Base-by-base conservation (phyloP, 2,329 filamentous ascomycete species). In the Clarireedia paspali region DNA sequence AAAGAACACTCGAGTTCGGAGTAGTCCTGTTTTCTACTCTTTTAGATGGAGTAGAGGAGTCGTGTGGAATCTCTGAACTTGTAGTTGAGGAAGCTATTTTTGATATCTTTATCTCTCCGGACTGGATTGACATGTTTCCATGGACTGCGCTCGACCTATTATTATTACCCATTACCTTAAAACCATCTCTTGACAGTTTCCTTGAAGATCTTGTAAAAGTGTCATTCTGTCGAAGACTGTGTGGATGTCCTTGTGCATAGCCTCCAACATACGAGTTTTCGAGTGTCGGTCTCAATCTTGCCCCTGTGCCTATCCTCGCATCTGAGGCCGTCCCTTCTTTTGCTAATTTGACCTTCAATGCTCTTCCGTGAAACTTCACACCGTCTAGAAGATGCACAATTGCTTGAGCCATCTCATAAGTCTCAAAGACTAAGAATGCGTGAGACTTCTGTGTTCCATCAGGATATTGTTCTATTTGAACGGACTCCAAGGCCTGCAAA, bases 381-480 rank as follows among this genome's bases (percentile, higher is more conserved):
- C 51, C 51, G 20, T 57, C 38, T 15, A 57, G 42, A 14, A 24
- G 20, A 6, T 48, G 3, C 10, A 57, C 36, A 10, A 57, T 23
- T 6, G 12, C 12, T 24, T 57, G 30, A 4, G 63, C 63, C 27
- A 56, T 55, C 2, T 14, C 3, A 26, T 59, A 46, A 6, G 55
- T 57, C 24, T 56, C 47, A 12, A 64, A 60, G 2, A 58, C 47
- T 1, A 57, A 53, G 26, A 66, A 64, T 0, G 64, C 63, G 38
- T 65, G 61, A 4, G 54, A 57, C 26, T 58, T 60, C 1, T 54
- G 55, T 20, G 44, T 57, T 2, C 59, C 59, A 26, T 40, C 20
- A 26, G n/a, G 49, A 9, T 60, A 42, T 20, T 47, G 55, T 6
- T 55, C 57, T 2, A 64, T 56, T 7, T 61, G 56, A 9, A 63